Evolutionary conservation across 768 basidiomycete genomes (phyloP).

Genomic region (Termitomyces sp.): DNA sequence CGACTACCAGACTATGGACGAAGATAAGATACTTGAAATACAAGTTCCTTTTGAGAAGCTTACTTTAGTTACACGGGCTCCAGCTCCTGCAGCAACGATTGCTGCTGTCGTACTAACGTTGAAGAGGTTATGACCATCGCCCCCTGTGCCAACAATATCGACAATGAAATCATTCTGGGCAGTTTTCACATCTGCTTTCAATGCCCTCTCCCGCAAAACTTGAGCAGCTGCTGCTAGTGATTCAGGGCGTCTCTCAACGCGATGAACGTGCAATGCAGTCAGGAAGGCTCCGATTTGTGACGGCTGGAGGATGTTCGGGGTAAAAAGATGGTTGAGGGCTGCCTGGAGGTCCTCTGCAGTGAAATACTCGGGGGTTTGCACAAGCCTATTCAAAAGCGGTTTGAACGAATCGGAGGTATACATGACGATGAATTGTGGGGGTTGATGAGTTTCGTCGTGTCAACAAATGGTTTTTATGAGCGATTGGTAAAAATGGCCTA

Average conservation of each 20-base stretch:
- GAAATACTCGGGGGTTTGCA: constrained; percentile 80
- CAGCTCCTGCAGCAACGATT: constrained; percentile 91
- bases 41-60: neutral
- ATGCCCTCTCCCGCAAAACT: constrained; percentile 63
- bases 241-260: constrained; percentile 70
- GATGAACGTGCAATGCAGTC: constrained; percentile 75
- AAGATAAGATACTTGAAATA: constrained; percentile 2
- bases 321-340: constrained; percentile 72
- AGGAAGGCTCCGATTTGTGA: constrained; percentile 88
- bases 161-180: constrained; percentile 65
- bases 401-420: constrained; percentile 57
- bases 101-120: constrained; percentile 95
- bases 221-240: constrained; percentile 75
- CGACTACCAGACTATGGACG: constrained; percentile 72
- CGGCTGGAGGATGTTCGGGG: constrained; percentile 55
- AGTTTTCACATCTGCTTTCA: constrained; percentile 55
- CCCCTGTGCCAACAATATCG: constrained; percentile 86
- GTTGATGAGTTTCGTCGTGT: neutral
- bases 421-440: constrained; percentile 7
- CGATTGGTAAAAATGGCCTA: neutral
- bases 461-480: constrained; percentile 1
- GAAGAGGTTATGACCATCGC: constrained; percentile 94
- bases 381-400: constrained; percentile 67
- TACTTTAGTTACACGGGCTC: constrained; percentile 90
- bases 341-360: constrained; percentile 63